These are phyloP conservation scores for Stromatinia cepivora DNA, from an alignment of 2,329 filamentous ascomycete species.

Conservation along the genomic window DNA sequence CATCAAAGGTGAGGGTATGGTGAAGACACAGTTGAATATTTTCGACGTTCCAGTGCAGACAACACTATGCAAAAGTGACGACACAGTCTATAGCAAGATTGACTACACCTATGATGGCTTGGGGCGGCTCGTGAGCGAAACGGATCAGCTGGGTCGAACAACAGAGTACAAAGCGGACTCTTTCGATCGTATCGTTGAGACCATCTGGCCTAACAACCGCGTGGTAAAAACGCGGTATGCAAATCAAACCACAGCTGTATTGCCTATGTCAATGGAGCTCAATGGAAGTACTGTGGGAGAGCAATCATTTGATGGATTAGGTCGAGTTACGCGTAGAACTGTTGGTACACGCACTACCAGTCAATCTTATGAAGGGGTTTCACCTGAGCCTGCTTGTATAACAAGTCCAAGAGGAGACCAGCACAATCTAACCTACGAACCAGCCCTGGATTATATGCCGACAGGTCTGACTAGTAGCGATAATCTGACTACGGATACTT, in stretches of 20 bases:
- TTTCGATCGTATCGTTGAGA: conserved; percentile 21
- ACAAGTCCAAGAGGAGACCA: conserved; percentile 9
- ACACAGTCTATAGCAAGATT: conserved; percentile 15
- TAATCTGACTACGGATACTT: conserved; percentile 3
- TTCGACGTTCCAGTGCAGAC: conserved; percentile 13
- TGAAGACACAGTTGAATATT: conserved; percentile 9
- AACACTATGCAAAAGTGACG: conserved; percentile 1
- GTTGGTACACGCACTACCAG: conserved; percentile 1
- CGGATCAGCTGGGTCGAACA: conserved; percentile 13
- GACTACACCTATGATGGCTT: conserved; percentile 21
- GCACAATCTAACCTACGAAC: background rate
- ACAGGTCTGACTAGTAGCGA: background rate
- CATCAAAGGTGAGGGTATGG: conserved; percentile 17
- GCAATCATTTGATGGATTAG: conserved; percentile 19
- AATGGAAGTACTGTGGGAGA: background rate
- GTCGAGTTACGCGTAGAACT: background rate
- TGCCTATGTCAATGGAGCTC: conserved; percentile 6
- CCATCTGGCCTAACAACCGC: conserved; percentile 3
- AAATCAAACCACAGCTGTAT: conserved; percentile 13
- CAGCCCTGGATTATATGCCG: background rate
- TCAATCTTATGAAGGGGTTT: conserved; percentile 11
- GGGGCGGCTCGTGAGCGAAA: background rate
- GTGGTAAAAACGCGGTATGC: conserved; percentile 19
- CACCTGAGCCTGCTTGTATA: conserved; percentile 10
- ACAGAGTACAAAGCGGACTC: conserved; percentile 11